Evolutionary conservation across 2,329 filamentous ascomycete species (phyloP), one percentile per base, ranked within the genome.

Genomic region (Neofusicoccum ribis): DNA sequence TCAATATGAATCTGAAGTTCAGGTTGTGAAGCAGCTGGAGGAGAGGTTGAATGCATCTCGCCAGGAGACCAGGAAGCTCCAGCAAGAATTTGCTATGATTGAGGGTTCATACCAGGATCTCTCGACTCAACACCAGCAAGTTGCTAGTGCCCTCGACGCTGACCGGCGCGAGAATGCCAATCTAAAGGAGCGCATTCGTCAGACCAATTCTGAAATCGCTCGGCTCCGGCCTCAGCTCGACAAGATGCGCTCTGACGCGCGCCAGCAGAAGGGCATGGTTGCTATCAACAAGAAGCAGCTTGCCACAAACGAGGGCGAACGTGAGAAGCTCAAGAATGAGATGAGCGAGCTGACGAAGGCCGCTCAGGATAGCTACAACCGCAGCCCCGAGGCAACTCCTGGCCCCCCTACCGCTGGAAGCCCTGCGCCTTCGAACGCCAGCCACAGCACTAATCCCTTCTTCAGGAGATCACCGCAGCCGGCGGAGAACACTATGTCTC

Each of bases 221-320:
- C 89, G 93, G 77, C 81, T 98, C 46, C 96, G 93, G 77, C 93
- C 93, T 37, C 89, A 94, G 70, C 88, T 99, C 61, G 95, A 99
- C 76, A 98, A 97, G 82, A 85, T 96, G 71, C 93, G 91, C 76
- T 92, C 90, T 12, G 93, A 97, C 71, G 93, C 93, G 31, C 89
- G 95, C 47, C 95, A 98, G 77, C 93, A 98, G 74, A 98, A 96
- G 81, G 95, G 95, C 17, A 84, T 98, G 69, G 94, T 96, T 36
- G 93, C 95, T 49, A 99, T 99, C 80, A 97, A 97, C 81, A 98
- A 96, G 84, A 99, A 99, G 81, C 95, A 99, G 79, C 83, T 98
- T 67, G 87, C 90, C 41, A 97, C 93, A 0, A 92, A 90, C 65
- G 95, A 99, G 77, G 87, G 86, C 54, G 94, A 98, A 76, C 87